A percentile compares a stretch with the other conserved stretches of the same genome.
phyloP scores from a whole-genome alignment of 176 grass and related monocot species.

The Pharus latifolius region DNA sequence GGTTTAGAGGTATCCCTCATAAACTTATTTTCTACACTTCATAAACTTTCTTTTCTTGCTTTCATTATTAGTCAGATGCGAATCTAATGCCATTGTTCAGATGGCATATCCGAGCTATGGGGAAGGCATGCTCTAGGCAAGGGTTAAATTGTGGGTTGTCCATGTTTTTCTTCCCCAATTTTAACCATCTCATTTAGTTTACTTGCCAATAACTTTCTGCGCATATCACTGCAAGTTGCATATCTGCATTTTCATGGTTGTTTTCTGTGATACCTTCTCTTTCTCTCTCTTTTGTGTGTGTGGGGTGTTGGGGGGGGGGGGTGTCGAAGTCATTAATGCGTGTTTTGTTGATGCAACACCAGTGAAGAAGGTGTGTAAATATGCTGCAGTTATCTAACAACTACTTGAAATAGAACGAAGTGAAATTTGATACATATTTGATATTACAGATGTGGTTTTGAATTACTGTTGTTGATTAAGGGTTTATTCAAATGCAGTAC shows the following conservation, averaged over 20 bases:
- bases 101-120: constrained; percentile 2
- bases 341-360: neutral
- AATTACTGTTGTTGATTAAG: neutral
- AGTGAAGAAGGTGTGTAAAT: neutral
- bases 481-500: constrained; percentile 56
- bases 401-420: constrained; percentile 3
- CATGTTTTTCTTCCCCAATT: neutral
- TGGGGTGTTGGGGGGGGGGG: no score
- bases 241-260: neutral
- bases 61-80: constrained; percentile 1
- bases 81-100: neutral
- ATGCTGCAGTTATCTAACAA: constrained; percentile 2
- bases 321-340: neutral
- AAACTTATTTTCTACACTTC: neutral
- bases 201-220: neutral
- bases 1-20: constrained; percentile 76
- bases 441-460: no score
- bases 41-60: neutral
- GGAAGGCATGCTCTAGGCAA: neutral
- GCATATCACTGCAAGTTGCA: neutral
- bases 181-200: neutral
- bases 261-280: neutral
- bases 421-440: neutral
- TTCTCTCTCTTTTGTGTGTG: neutral
- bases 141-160: neutral